Evolutionary conservation across 163 green algal genomes (phyloP).

Genomic region (Prototheca wickerhamii): DNA sequence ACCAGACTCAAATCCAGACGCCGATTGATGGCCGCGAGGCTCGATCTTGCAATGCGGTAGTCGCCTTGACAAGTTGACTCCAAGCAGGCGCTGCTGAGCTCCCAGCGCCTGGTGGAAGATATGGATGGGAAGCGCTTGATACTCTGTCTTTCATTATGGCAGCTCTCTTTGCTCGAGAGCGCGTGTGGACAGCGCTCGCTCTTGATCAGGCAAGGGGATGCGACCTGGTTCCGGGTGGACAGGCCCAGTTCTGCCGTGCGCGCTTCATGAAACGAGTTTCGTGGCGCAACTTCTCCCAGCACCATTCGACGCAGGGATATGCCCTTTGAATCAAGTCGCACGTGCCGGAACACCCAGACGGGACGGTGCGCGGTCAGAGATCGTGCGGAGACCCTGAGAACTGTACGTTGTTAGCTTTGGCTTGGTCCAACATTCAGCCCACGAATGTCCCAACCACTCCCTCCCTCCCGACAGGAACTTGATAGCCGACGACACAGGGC

Average conservation of each 20-base stretch:
- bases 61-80: no score
- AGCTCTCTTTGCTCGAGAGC: background rate
- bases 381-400: background rate
- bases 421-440: background rate
- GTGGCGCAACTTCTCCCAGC: background rate
- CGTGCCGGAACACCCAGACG: background rate
- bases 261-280: background rate
- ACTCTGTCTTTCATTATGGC: background rate
- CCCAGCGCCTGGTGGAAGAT: no score
- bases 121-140: background rate
- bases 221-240: background rate
- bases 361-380: background rate
- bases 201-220: background rate
- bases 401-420: background rate
- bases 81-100: no score
- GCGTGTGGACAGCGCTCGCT: no score
- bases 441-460: background rate
- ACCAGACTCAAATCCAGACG: no score
- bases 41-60: no score
- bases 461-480: constrained; percentile 8
- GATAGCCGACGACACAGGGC: constrained; percentile 54
- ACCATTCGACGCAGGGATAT: background rate
- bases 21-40: no score
- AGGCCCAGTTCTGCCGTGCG: no score
- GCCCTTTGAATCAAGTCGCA: background rate